These are phyloP conservation scores for Globisporangium echinulatum DNA, from an alignment of 352 stramenopile species.

Conservation along the genomic window DNA sequence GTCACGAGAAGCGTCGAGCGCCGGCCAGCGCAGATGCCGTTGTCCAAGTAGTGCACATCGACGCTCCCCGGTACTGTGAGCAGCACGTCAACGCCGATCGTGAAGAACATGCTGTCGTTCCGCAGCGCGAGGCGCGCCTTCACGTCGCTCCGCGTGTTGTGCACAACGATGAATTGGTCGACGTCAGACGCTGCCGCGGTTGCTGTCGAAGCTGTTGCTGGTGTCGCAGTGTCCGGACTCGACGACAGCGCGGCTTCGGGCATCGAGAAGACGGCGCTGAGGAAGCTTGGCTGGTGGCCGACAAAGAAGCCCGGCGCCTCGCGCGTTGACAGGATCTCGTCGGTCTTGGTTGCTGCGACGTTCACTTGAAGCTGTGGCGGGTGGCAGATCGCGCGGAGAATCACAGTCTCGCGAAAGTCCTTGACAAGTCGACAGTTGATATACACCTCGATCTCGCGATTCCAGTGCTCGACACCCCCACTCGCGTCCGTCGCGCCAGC, in stretches of 20 bases:
- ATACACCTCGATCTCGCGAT: constrained; percentile 84
- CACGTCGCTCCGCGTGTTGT: constrained; percentile 59
- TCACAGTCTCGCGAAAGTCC: constrained; percentile 82
- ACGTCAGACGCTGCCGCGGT: constrained; percentile 25
- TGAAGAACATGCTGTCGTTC: constrained; percentile 87
- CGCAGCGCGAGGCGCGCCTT: constrained; percentile 66
- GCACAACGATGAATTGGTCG: constrained; percentile 72
- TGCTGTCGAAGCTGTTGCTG: constrained; percentile 2
- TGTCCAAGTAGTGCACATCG: constrained; percentile 57
- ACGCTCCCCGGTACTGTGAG: constrained; percentile 28
- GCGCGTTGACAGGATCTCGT: constrained; percentile 24
- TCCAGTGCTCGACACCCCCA: constrained; percentile 41
- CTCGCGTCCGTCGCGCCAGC: neutral
- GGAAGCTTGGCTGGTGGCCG: constrained; percentile 62
- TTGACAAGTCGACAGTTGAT: constrained; percentile 85
- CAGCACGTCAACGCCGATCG: constrained; percentile 43
- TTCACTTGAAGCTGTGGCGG: constrained; percentile 71
- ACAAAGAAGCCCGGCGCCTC: constrained; percentile 15
- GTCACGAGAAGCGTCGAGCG: constrained; percentile 62
- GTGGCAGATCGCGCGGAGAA: constrained; percentile 71
- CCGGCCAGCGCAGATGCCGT: constrained; percentile 63
- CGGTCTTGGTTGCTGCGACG: constrained; percentile 39
- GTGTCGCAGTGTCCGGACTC: constrained; percentile 21
- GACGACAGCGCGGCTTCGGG: constrained; percentile 53
- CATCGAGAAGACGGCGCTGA: constrained; percentile 78